Percentiles rank a stretch among this genome's conserved stretches.
These are phyloP conservation scores for Sphagnum magellanicum DNA, from an alignment of 228 moss, liverwort and hornwort genomes.

Conservation along the genomic window DNA sequence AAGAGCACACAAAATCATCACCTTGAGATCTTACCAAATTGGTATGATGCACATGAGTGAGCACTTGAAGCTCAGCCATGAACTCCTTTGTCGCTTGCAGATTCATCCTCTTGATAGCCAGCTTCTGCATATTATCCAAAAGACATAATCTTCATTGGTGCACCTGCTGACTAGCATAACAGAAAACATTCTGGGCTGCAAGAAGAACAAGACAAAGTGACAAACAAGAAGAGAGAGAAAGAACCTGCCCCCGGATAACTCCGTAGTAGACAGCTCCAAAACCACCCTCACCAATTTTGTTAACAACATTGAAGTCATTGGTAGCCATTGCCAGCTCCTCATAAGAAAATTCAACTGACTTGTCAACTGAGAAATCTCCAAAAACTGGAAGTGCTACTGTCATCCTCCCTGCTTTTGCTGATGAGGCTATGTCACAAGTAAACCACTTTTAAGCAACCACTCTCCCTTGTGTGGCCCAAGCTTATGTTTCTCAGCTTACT, in stretches of 20 bases:
- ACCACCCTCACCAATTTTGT: conserved; percentile 87
- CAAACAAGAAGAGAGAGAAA: neutral
- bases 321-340: conserved; percentile 78
- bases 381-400: conserved; percentile 17
- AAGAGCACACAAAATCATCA: too few relatives aligned
- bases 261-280: conserved; percentile 75
- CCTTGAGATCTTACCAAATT: conserved; percentile 40
- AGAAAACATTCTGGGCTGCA: neutral
- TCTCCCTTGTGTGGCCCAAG: conserved; percentile 2
- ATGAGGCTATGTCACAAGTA: neutral
- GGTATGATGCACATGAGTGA: conserved; percentile 91
- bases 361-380: conserved; percentile 63
- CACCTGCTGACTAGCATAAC: neutral
- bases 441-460: conserved; percentile 4
- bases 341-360: conserved; percentile 76
- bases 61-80: conserved; percentile 89
- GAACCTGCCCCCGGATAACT: conserved; percentile 70
- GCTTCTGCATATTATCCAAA: conserved; percentile 33
- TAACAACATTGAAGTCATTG: conserved; percentile 56
- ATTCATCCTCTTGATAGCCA: conserved; percentile 95
- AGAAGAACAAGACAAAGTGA: neutral
- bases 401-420: conserved; percentile 25
- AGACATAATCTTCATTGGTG: neutral
- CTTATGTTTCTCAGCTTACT: conserved; percentile 1
- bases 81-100: conserved; percentile 81